Conservation (phyloP, 805 yeast species). For the Candida coquimbonensis region DNA sequence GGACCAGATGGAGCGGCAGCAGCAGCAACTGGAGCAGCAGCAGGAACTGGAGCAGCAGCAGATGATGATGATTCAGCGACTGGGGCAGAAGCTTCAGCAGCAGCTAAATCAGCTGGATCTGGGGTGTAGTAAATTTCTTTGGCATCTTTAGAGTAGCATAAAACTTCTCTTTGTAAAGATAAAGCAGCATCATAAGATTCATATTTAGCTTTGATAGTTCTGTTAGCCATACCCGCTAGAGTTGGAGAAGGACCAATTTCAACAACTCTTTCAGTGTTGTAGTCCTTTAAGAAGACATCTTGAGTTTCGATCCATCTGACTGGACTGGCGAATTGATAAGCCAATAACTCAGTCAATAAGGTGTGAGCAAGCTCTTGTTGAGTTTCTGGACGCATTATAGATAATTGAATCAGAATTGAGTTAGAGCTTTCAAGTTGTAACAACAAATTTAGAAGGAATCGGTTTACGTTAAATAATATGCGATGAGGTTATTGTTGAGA, state of each 20-base stretch:
- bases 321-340: slow-evolving; percentile 98
- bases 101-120: slow-evolving; percentile 47
- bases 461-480: not conserved
- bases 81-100: slow-evolving; percentile 24
- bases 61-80: slow-evolving; percentile 39
- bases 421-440: not conserved
- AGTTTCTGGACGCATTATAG: slow-evolving; percentile 67
- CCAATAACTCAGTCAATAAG: slow-evolving; percentile 88
- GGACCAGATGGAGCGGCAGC: slow-evolving; percentile 71
- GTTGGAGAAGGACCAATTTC: slow-evolving; percentile 99
- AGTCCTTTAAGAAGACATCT: slow-evolving; percentile 90
- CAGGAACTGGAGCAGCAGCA: slow-evolving; percentile 48
- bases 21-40: slow-evolving; percentile 53
- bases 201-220: slow-evolving; percentile 88
- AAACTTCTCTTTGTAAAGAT: slow-evolving; percentile 77
- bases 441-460: not conserved
- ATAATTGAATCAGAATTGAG: not conserved
- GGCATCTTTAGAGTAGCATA: slow-evolving; percentile 92
- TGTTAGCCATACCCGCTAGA: slow-evolving; percentile 95
- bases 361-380: slow-evolving; percentile 97
- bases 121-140: slow-evolving; percentile 94
- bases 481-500: not conserved
- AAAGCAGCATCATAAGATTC: slow-evolving; percentile 98
- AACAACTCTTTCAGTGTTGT: slow-evolving; percentile 94
- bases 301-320: slow-evolving; percentile 99